Conservation (phyloP, 108 stramenopile genomes). For the Pseudonitzschia multiseries region DNA sequence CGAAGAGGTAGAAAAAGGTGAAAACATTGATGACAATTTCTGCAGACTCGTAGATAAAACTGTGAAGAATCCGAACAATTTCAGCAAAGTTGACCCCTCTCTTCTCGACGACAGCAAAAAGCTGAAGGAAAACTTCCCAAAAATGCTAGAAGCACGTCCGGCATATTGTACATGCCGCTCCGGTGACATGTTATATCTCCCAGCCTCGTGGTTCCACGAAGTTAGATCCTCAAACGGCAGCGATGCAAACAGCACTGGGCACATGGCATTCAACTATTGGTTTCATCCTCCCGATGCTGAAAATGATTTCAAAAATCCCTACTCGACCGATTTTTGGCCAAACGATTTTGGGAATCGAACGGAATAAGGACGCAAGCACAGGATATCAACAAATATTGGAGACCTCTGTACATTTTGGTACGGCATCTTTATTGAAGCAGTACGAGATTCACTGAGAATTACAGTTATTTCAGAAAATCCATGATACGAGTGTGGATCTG, state of each 20-base stretch:
- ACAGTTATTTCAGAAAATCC: no score
- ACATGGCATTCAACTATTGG: conserved; percentile 96
- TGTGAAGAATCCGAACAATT: conserved; percentile 32
- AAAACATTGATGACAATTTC: neutral
- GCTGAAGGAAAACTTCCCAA: conserved; percentile 14
- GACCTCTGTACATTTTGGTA: no score
- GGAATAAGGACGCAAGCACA: neutral
- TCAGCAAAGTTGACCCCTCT: conserved; percentile 17
- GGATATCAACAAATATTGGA: neutral
- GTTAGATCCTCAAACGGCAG: conserved; percentile 65
- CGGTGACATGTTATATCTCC: conserved; percentile 92
- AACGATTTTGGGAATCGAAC: conserved; percentile 16
- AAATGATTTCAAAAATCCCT: conserved; percentile 55
- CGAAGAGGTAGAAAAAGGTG: conserved; percentile 26
- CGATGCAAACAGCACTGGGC: conserved; percentile 24
- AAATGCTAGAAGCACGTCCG: conserved; percentile 26
- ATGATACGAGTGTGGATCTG: no score
- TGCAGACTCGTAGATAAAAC: conserved; percentile 16
- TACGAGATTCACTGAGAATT: no score
- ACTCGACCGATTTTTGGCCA: conserved; percentile 62
- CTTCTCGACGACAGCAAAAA: conserved; percentile 8
- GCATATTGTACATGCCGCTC: conserved; percentile 55
- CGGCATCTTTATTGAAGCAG: no score
- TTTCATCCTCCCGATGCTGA: conserved; percentile 90
- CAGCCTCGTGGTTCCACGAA: conserved; percentile 97